Evolutionary conservation across 148 eudicot species (phyloP), one percentile per base, ranked within the genome.

Genomic region (Arctostaphylos glauca): DNA sequence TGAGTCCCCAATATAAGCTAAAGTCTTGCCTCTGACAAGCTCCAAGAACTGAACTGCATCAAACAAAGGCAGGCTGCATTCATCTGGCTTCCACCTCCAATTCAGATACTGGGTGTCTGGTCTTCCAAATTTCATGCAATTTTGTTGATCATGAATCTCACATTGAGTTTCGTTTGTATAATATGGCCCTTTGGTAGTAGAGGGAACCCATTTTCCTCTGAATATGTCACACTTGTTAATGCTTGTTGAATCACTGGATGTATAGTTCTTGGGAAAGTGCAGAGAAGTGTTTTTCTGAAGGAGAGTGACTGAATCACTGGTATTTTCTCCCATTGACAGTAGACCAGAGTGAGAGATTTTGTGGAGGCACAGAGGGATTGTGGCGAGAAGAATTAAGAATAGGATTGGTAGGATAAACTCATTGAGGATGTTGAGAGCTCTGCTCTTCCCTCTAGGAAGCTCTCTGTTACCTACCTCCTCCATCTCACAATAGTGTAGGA

Each of bases 1-100:
- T 0, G 92, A 90, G 50, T 90, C 92, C 48, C 91, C 91, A 56
- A 88, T 82, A 58, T 88, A 90, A 41, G 89, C 91, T 23, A 86
- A 84, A 43, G 55, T 88, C 79, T 88, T 88, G 3, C 88, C 82
- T 14, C 62, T 62, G 46, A 87, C 76, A 18, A 88, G 73, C n/a
- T 60, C 16, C 10, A 88, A 77, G 55, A 88, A 88, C 77, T 84
- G 52, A 60, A 5, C 47, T 15, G 81, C 81, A 58, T 88, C 86
- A 12, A 90, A 87, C n/a, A 67, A 16, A 18, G 87, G 46, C 2
- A 90, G 77, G 44, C 87, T 85, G 75, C 92, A 88, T 53, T 79
- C 68, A 31, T 83, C 43, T 9, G 89, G 92, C 54, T 84, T 84
- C 92, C 92, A 90, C 86, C 86, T 87, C 91, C 91, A 90, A 25